Conservation (phyloP, 2,329 filamentous ascomycete genomes). For the Fusarium nematophilum region DNA sequence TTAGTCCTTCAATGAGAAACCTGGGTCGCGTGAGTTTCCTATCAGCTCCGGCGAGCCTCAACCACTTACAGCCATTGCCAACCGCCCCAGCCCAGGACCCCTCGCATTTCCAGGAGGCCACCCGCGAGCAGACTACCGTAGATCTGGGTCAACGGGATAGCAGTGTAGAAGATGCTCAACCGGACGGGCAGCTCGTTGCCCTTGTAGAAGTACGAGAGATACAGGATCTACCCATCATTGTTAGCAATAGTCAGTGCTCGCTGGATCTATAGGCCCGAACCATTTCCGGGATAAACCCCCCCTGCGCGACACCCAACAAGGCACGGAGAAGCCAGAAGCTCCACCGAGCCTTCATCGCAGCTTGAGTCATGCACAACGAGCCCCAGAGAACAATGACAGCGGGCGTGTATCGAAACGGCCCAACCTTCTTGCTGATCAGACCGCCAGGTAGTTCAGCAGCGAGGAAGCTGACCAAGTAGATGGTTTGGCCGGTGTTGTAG, state of each 20-base stretch:
- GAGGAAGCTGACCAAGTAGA: slow-evolving; percentile 63
- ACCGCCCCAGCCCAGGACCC: slow-evolving; percentile 49
- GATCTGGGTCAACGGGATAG: slow-evolving; percentile 55
- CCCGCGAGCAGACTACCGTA: slow-evolving; percentile 52
- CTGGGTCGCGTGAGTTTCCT: background rate
- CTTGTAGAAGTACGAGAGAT: slow-evolving; percentile 59
- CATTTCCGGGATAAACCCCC: slow-evolving; percentile 55
- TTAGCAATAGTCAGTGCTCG: background rate
- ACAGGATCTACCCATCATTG: slow-evolving; percentile 45
- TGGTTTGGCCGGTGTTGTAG: slow-evolving; percentile 61
- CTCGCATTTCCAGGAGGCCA: slow-evolving; percentile 55
- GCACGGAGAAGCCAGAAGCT: slow-evolving; percentile 41
- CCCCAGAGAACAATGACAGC: slow-evolving; percentile 66
- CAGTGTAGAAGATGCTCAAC: slow-evolving; percentile 56
- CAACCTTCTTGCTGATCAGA: slow-evolving; percentile 65
- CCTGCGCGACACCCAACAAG: slow-evolving; percentile 51
- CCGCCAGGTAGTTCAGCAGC: slow-evolving; percentile 69
- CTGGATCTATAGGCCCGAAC: slow-evolving; percentile 20
- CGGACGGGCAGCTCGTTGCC: slow-evolving; percentile 43
- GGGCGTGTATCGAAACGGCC: slow-evolving; percentile 62
- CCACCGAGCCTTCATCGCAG: slow-evolving; percentile 10
- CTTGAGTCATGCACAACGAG: slow-evolving; percentile 54
- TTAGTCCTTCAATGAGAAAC: slow-evolving; percentile 63
- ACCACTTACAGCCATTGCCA: slow-evolving; percentile 59
- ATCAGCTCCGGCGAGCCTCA: background rate